Base-by-base conservation (phyloP, 306 rosid species). In the Acacia acuminata region DNA sequence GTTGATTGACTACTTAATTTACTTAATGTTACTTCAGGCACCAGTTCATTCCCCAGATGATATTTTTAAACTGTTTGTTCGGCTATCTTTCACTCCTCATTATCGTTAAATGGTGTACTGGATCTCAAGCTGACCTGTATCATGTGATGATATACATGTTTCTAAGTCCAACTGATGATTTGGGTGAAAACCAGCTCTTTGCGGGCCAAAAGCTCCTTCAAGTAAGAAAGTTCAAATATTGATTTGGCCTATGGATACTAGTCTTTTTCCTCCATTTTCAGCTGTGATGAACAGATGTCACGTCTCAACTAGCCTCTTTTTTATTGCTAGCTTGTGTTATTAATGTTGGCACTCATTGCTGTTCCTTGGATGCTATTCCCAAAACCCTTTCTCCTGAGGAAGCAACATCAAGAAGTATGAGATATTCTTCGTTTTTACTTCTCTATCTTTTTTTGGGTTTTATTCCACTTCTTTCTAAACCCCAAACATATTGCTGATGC, bases 141-240 rank as follows among this genome's bases (percentile, higher is more conserved):
- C 75, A 71, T 43, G 75, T 71, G 56, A 71, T 71, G 56, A 71
- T 71, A 71, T 71, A 71, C 75, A 71, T 71, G 75, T 43, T 91
- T 77, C 78, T 91, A 65, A 91, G 96, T 79, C 96, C 96, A 14
- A 79, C 85, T 78, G 96, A 89, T 3, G 89, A 83, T 47, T 91
- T 91, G 63, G 92, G 93, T 48, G 96, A 89, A 77, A 91, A 91
- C 82, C 86, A 88, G 78, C 83, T 91, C 76, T 91, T 91, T 78
- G 86, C 86, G 88, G 92, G 96, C 85, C 96, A 71, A 44, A 44
- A 43, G 56, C 15, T 71, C 34, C 75, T 71, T 24, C 75, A 71
- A 71, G 75, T 71, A 71, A 71, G 56, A 71, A 24, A 3, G 50
- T 43, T 43, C 20, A 44, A 22, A 44, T 71, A 27, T 27, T 27